phyloP scores from a whole-genome alignment of 139 green algal genomes.

The Picochlorum sp. region DNA sequence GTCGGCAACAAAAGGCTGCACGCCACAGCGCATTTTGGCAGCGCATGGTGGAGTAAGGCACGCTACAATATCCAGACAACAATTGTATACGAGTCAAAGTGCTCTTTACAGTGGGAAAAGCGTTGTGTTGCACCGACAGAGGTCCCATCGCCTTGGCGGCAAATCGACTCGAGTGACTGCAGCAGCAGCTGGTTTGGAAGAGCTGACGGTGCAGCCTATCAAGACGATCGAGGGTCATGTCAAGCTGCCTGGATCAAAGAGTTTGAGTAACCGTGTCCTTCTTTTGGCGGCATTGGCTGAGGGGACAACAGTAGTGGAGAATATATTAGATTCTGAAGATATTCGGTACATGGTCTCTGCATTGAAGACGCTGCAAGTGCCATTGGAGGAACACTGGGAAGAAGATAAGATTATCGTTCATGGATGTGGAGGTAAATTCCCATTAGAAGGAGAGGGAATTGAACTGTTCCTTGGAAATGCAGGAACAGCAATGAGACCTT shows the following conservation, averaged over 20 bases:
- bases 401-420: conserved; percentile 55
- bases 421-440: conserved; percentile 82
- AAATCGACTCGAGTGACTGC: conserved; percentile 7
- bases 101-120: no score
- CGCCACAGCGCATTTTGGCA: no score
- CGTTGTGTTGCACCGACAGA: no score
- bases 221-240: conserved; percentile 40
- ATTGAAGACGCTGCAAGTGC: conserved; percentile 77
- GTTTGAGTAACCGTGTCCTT: conserved; percentile 91
- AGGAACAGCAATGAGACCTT: conserved; percentile 94
- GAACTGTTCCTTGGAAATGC: conserved; percentile 97
- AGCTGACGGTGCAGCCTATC: conserved; percentile 41
- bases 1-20: no score
- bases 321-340: conserved; percentile 94
- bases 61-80: neutral
- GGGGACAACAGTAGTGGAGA: conserved; percentile 78
- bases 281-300: conserved; percentile 88
- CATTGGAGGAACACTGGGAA: conserved; percentile 75
- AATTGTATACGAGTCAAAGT: neutral
- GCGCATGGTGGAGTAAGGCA: neutral
- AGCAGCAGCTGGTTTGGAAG: conserved; percentile 16
- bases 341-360: conserved; percentile 91
- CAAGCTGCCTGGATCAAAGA: conserved; percentile 92
- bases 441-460: conserved; percentile 27
- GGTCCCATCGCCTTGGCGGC: neutral